Base-by-base conservation (phyloP, 2,329 filamentous ascomycete species). In the Phialemoniopsis sp. region DNA sequence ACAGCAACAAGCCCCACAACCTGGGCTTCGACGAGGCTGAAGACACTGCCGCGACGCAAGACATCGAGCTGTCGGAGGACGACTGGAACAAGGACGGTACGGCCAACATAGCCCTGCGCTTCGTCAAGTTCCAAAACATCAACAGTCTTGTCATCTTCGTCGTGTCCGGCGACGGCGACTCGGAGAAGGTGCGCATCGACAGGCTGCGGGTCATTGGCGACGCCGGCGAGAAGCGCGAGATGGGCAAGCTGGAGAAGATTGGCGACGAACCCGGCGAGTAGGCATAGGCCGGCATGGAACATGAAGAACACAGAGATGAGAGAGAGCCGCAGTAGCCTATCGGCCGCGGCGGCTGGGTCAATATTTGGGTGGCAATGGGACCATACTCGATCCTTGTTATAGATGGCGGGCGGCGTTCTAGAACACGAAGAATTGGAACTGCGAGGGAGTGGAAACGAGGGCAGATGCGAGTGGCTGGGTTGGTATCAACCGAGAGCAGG, bases 101-200 rank as follows among this genome's bases (percentile, higher is more conserved):
- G 8, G 85, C 80, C 13, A 86, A 73, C 52, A 67, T 91, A 39
- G 66, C 76, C 33, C 67, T 97, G 53, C 86, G 90, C 13, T 96
- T 91, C 56, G 93, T 98, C 65, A 96, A 96, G 68, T 98, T 97
- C 72, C 93, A 97, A 67, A 94, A 89, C 57, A 86, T 96, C 39
- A 85, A 81, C 43, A 93, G 83, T 45, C 58, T 98, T 52, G 85
- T 95, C 14, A 53, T 98, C 10, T 98, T 96, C 60, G 82, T 98
- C 28, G 86, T 87, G 39, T 84, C 94, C 58, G 90, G 89, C 3
- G 87, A 91, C 39, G 83, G 82, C 14, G 84, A 88, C 37, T 79
- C 83, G 32, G 90, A 97, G 59, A 90, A 87, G 70, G 84, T 93
- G 42, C 82, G 93, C 41, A 63, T 98, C 36, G 87, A 93, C 63